These are phyloP conservation scores for Erythrobasidium hasegawianum DNA, from an alignment of 1,284 basidiomycete genomes.

Conservation along the genomic window DNA sequence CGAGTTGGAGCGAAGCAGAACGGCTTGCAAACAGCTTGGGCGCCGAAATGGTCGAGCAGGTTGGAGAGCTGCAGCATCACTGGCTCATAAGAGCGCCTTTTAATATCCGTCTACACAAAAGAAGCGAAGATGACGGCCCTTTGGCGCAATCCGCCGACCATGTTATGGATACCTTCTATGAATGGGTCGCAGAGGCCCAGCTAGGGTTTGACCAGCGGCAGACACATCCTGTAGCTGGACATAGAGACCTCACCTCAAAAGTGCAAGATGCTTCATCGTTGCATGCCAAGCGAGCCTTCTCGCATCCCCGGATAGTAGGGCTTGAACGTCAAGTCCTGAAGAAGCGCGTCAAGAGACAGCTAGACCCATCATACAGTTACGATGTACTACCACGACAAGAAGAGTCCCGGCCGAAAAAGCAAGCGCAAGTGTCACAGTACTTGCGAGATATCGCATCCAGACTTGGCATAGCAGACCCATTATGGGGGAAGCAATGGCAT, in stretches of 20 bases:
- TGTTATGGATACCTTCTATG: slow-evolving; percentile 27
- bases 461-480: slow-evolving; percentile 77
- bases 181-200: slow-evolving; percentile 1
- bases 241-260: background rate
- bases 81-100: slow-evolving; percentile 71
- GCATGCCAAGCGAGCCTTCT: background rate
- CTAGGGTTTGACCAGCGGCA: slow-evolving; percentile 5
- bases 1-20: slow-evolving; percentile 13
- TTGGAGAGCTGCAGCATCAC: slow-evolving; percentile 74
- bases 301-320: slow-evolving; percentile 31
- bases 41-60: slow-evolving; percentile 80
- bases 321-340: slow-evolving; percentile 42
- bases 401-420: slow-evolving; percentile 2
- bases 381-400: slow-evolving; percentile 20
- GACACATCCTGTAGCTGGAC: slow-evolving; percentile 40
- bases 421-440: slow-evolving; percentile 18
- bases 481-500: slow-evolving; percentile 90
- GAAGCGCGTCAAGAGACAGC: slow-evolving; percentile 42
- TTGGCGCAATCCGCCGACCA: slow-evolving; percentile 1
- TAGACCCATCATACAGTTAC: slow-evolving; percentile 4
- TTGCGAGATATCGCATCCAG: slow-evolving; percentile 43
- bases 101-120: slow-evolving; percentile 48
- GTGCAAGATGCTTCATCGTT: background rate
- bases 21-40: slow-evolving; percentile 56
- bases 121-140: slow-evolving; percentile 48